Percentiles rank a stretch among this genome's conserved stretches.
These are phyloP conservation scores for Paraphoma sp. DNA, from an alignment of 2,329 filamentous ascomycete species.

Conservation along the genomic window DNA sequence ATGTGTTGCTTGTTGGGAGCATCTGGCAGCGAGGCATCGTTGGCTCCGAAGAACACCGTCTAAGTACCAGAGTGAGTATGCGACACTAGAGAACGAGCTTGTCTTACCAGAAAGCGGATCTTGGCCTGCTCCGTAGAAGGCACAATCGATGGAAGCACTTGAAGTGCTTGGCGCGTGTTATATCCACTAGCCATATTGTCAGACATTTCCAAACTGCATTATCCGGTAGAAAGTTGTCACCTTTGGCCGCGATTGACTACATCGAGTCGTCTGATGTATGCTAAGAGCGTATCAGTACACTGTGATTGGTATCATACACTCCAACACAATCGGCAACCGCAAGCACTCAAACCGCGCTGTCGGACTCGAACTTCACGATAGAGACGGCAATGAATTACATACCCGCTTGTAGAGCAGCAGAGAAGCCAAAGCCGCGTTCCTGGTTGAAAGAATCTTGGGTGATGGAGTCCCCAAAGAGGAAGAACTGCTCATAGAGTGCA, in stretches of 20 bases:
- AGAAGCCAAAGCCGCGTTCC: conserved; percentile 74
- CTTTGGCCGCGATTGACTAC: conserved; percentile 87
- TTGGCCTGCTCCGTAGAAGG: conserved; percentile 67
- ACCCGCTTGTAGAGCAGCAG: conserved; percentile 74
- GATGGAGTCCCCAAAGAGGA: conserved; percentile 91
- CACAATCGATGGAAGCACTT: conserved; percentile 73
- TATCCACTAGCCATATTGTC: conserved; percentile 66
- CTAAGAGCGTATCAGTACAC: conserved; percentile 50
- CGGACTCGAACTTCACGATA: background rate
- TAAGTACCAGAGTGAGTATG: conserved; percentile 44
- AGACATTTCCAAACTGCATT: conserved; percentile 2
- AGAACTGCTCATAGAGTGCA: conserved; percentile 52
- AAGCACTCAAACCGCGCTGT: too few relatives aligned
- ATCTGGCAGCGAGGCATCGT: conserved; percentile 78
- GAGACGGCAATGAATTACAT: conserved; percentile 36
- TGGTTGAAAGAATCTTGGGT: conserved; percentile 71
- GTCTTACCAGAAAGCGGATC: conserved; percentile 69
- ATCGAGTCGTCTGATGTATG: conserved; percentile 78
- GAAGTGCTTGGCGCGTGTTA: conserved; percentile 77
- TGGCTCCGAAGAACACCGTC: conserved; percentile 86
- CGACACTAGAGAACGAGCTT: background rate
- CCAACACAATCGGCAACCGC: too few relatives aligned
- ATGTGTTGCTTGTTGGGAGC: conserved; percentile 75
- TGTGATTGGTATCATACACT: background rate
- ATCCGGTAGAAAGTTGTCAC: conserved; percentile 34